These are phyloP conservation scores for Orbilia blumenaviensis DNA, from an alignment of 2,329 filamentous ascomycete genomes.

Conservation along the genomic window DNA sequence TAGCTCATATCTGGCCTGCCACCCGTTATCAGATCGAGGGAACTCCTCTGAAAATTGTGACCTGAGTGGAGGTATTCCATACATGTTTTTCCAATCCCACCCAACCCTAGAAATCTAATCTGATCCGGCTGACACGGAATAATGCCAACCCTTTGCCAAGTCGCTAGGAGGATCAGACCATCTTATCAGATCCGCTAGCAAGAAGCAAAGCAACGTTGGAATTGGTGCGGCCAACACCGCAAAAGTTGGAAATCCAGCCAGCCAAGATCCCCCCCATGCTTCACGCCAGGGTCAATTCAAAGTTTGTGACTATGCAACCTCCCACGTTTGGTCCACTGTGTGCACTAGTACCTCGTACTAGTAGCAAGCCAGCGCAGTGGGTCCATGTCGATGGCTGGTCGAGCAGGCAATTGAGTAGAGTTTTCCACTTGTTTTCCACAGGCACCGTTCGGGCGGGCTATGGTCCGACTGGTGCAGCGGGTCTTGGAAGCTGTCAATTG, in stretches of 20 bases:
- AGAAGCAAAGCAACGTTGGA: constrained; percentile 28
- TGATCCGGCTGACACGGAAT: constrained; percentile 54
- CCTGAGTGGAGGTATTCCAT: constrained; percentile 18
- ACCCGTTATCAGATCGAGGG: constrained; percentile 50
- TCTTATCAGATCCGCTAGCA: constrained; percentile 54
- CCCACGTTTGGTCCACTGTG: constrained; percentile 34
- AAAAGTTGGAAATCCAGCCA: not conserved
- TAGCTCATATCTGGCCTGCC: constrained; percentile 35
- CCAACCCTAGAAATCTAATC: constrained; percentile 53
- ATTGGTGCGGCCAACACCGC: constrained; percentile 20
- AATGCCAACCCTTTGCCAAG: constrained; percentile 50
- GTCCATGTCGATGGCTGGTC: constrained; percentile 22
- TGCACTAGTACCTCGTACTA: too few relatives aligned
- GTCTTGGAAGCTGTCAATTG: constrained; percentile 7
- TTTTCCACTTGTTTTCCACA: constrained; percentile 12
- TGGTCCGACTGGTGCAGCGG: constrained; percentile 13
- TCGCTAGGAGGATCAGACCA: constrained; percentile 42
- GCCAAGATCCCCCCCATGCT: too few relatives aligned
- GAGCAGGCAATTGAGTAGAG: constrained; percentile 9
- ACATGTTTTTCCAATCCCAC: not conserved
- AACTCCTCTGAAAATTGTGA: constrained; percentile 51
- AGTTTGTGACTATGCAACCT: constrained; percentile 37
- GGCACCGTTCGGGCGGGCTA: constrained; percentile 12
- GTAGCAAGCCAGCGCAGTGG: too few relatives aligned
- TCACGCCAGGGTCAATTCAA: constrained; percentile 12